A percentile compares a stretch with the other conserved stretches of the same genome.
Evolutionary conservation across 495 filamentous ascomycete genomes (phyloP).

Genomic region (Halenospora varia): DNA sequence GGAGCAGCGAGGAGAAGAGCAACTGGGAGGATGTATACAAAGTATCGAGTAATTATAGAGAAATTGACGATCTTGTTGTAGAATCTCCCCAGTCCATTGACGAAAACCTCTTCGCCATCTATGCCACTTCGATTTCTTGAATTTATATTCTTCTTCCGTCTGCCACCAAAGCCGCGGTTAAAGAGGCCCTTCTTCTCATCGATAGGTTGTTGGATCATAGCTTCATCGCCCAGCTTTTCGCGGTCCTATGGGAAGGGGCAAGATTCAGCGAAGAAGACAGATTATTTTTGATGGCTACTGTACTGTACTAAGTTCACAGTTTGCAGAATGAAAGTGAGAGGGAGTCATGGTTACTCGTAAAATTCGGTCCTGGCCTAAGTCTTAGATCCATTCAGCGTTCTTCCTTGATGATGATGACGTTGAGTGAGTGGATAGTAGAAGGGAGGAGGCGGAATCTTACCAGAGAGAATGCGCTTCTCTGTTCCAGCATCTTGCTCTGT

Average conservation of each 20-base stretch:
- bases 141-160: conserved; percentile 43
- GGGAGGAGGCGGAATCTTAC: neutral
- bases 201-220: conserved; percentile 2
- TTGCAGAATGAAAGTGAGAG: conserved; percentile 1
- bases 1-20: conserved; percentile 72
- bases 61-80: conserved; percentile 83
- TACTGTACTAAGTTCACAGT: neutral
- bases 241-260: neutral
- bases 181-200: conserved; percentile 53
- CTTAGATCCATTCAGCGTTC: neutral
- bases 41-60: conserved; percentile 80
- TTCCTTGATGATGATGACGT: conserved; percentile 3
- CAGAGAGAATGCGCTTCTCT: neutral
- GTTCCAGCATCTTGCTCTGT: neutral
- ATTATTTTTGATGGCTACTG: neutral
- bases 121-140: conserved; percentile 23
- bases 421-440: neutral
- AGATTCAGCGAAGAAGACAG: conserved; percentile 1
- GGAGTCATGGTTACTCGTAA: neutral
- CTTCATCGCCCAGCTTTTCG: neutral
- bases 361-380: neutral
- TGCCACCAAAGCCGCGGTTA: conserved; percentile 46
- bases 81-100: conserved; percentile 82
- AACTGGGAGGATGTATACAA: conserved; percentile 83
- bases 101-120: conserved; percentile 54